Evolutionary conservation across 805 yeast genomes (phyloP), one percentile per base, ranked within the genome.

Genomic region (Hanseniaspora clermontiae): DNA sequence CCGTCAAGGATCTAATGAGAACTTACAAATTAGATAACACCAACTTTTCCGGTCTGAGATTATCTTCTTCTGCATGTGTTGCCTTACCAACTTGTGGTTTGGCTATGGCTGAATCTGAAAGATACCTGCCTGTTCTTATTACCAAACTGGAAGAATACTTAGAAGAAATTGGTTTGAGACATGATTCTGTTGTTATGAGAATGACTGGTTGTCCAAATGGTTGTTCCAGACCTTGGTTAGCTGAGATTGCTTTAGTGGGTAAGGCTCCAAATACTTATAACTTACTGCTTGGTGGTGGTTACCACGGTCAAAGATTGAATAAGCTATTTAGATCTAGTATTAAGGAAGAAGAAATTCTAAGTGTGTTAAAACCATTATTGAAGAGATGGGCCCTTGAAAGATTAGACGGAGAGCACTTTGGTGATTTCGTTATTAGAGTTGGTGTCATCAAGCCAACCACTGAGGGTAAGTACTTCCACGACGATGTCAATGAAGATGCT

Each of bases 151-250:
- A 91, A 70, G 79, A 74, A n/a, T 81, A 88, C 20, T 75, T 91
- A 58, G 97, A 91, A 71, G 95, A 89, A 66, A 81, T 82, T 61
- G 97, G 97, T 9, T 78, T 91, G 64, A 84, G 95, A 67, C 96
- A 89, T 65, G 97, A 91, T 71, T 83, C 95, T 8, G 78, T 91
- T 62, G 95, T 89, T 27, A 85, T 91, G 95, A 82, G 97, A 75
- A 90, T 91, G 97, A 91, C 97, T 34, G 97, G 97, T 57, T 91
- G 97, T 77, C 97, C 97, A 56, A 91, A 91, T 70, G 97, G 97
- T 62, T 91, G 97, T 76, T 93, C 97, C 27, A 82, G 97, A 70
- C 97, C 97, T 32, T 91, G 97, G 97, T 73, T 91, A 52, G 97
- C 97, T 5, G 97, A 91, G 70, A 81, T 91, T 58, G 97, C 97